phyloP scores from a whole-genome alignment of 805 yeast species.

The Ogataea saltuana region DNA sequence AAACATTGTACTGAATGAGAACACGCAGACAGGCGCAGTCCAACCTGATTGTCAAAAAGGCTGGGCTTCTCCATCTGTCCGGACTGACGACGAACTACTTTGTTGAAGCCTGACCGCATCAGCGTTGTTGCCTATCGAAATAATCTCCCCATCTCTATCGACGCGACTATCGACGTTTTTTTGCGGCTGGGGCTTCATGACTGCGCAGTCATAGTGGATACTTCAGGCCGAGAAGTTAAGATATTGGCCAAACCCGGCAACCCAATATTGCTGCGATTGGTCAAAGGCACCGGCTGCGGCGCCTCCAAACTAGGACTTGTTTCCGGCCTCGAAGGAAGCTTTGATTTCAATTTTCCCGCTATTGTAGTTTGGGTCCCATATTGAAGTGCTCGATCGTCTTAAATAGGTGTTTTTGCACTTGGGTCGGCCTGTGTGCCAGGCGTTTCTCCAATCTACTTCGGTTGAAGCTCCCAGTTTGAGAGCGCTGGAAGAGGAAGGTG shows the following conservation, averaged over 20 bases:
- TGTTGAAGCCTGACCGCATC: too few species aligned
- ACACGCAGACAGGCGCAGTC: too few species aligned
- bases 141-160: too few species aligned
- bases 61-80: too few species aligned
- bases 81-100: too few species aligned
- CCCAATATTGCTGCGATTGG: slow-evolving; percentile 12
- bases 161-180: too few species aligned
- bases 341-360: slow-evolving; percentile 7
- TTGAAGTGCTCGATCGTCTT: not conserved
- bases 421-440: slow-evolving; percentile 6
- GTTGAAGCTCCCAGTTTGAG: slow-evolving; percentile 4
- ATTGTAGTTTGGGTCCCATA: not conserved
- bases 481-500: slow-evolving; percentile 14
- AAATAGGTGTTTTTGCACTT: slow-evolving; percentile 7
- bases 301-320: slow-evolving; percentile 12
- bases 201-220: slow-evolving; percentile 18
- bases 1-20: too few species aligned
- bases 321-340: slow-evolving; percentile 15
- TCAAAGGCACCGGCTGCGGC: slow-evolving; percentile 19
- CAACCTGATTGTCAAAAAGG: too few species aligned
- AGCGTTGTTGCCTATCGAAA: too few species aligned
- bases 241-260: slow-evolving; percentile 9
- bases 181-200: too few species aligned
- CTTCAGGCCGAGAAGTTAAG: slow-evolving; percentile 18
- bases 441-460: slow-evolving; percentile 12